phyloP scores from a whole-genome alignment of 176 grass and related monocot species.

The Alloteropsis semialata region DNA sequence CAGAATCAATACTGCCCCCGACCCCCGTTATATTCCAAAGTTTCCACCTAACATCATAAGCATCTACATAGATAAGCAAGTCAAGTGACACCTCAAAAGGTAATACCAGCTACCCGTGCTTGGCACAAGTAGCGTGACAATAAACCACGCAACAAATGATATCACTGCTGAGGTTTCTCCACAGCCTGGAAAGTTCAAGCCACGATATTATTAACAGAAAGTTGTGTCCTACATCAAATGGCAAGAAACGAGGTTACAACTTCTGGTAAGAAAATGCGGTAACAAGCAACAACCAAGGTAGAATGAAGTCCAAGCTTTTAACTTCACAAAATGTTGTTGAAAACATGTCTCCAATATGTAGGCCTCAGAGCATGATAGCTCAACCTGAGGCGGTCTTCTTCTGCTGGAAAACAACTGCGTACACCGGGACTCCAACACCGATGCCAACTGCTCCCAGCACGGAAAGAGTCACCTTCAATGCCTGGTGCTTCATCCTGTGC shows the following conservation, averaged over 20 bases:
- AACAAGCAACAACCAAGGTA: slow-evolving; percentile 29
- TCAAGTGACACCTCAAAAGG: background rate
- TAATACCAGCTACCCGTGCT: background rate
- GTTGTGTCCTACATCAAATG: slow-evolving; percentile 11
- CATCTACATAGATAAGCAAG: background rate
- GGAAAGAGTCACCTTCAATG: slow-evolving; percentile 44
- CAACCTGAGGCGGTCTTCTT: slow-evolving; percentile 71
- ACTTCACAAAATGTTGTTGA: slow-evolving; percentile 37
- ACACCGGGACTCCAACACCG: slow-evolving; percentile 63
- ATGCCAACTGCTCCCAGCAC: slow-evolving; percentile 53
- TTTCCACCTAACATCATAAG: background rate
- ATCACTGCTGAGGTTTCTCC: slow-evolving; percentile 10
- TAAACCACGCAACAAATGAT: background rate
- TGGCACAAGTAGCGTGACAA: background rate
- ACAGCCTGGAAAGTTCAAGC: slow-evolving; percentile 44
- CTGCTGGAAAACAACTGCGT: slow-evolving; percentile 77
- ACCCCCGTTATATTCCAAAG: background rate
- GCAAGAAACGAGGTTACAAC: slow-evolving; percentile 32
- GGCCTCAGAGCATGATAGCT: slow-evolving; percentile 17
- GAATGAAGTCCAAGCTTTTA: slow-evolving; percentile 27
- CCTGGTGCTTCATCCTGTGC: slow-evolving; percentile 82
- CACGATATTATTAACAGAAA: slow-evolving; percentile 50
- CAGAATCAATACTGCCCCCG: background rate
- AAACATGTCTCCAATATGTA: slow-evolving; percentile 16
- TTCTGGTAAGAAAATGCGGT: slow-evolving; percentile 28